phyloP scores from a whole-genome alignment of 139 green algal species.

The Trebouxia sp. region DNA sequence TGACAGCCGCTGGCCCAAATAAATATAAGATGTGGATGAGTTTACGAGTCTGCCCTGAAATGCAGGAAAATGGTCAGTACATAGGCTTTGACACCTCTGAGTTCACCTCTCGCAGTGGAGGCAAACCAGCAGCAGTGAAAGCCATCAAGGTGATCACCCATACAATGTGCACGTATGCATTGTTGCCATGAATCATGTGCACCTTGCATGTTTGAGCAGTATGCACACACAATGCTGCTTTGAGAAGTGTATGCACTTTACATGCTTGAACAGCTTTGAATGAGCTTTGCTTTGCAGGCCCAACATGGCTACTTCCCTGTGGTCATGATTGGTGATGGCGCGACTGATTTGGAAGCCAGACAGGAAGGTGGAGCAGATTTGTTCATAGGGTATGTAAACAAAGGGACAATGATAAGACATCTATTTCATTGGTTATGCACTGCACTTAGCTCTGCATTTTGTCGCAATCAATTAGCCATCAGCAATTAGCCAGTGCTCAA shows the following conservation, averaged over 20 bases:
- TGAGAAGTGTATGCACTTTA: neutral
- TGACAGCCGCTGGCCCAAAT: no score
- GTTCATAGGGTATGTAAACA: slow-evolving; percentile 87
- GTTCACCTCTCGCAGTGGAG: slow-evolving; percentile 88
- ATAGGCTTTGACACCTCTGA: slow-evolving; percentile 92
- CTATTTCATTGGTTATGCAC: no score
- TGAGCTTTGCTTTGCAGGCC: slow-evolving; percentile 36
- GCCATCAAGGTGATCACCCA: slow-evolving; percentile 69
- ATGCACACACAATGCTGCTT: neutral
- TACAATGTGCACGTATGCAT: neutral
- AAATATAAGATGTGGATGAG: no score
- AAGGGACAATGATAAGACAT: no score
- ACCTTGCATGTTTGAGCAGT: neutral
- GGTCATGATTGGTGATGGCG: slow-evolving; percentile 96
- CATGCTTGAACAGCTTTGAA: neutral
- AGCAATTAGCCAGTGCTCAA: no score
- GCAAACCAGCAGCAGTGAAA: slow-evolving; percentile 87
- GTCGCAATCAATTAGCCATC: no score
- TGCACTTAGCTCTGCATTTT: no score
- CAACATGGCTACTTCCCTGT: slow-evolving; percentile 66
- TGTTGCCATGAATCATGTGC: neutral
- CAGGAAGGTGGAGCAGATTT: slow-evolving; percentile 80
- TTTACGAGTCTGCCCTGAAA: no score
- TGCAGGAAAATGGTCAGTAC: slow-evolving; percentile 77
- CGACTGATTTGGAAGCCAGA: slow-evolving; percentile 93